These are phyloP conservation scores for Naganishia albida DNA, from an alignment of 1,284 basidiomycete genomes.

Conservation along the genomic window DNA sequence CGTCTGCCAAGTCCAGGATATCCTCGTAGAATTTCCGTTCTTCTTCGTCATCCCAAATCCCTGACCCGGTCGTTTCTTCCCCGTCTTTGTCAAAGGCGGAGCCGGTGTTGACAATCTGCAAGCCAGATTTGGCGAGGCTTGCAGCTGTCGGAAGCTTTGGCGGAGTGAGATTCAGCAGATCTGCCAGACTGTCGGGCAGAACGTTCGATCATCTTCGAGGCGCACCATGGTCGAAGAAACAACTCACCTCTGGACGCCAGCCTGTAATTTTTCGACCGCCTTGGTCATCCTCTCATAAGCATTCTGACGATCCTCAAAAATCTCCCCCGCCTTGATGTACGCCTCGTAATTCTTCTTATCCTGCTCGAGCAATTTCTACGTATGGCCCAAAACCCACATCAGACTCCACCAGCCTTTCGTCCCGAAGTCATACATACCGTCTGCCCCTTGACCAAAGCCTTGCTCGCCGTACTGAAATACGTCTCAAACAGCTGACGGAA, in stretches of 20 bases:
- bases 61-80: constrained; percentile 62
- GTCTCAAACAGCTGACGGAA: constrained; percentile 91
- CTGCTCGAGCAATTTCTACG: constrained; percentile 88
- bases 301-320: constrained; percentile 98
- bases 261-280: constrained; percentile 84
- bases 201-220: neutral
- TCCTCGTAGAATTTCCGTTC: constrained; percentile 94
- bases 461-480: constrained; percentile 88
- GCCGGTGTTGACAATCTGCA: constrained; percentile 56
- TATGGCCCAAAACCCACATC: constrained; percentile 28
- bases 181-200: constrained; percentile 68
- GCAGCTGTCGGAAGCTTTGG: constrained; percentile 78
- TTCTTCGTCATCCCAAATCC: constrained; percentile 99
- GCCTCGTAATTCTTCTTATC: constrained; percentile 96
- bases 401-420: neutral
- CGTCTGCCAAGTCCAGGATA: constrained; percentile 83
- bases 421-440: constrained; percentile 60
- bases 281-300: constrained; percentile 98
- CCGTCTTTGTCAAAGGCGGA: constrained; percentile 58
- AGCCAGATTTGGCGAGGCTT: constrained; percentile 47
- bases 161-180: constrained; percentile 76
- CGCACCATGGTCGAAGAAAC: neutral
- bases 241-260: constrained; percentile 75
- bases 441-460: constrained; percentile 87
- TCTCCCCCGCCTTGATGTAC: constrained; percentile 96